Percentiles rank a stretch among this genome's conserved stretches.
phyloP scores from a whole-genome alignment of 305 asterid species.

The Fraxinus albicans region DNA sequence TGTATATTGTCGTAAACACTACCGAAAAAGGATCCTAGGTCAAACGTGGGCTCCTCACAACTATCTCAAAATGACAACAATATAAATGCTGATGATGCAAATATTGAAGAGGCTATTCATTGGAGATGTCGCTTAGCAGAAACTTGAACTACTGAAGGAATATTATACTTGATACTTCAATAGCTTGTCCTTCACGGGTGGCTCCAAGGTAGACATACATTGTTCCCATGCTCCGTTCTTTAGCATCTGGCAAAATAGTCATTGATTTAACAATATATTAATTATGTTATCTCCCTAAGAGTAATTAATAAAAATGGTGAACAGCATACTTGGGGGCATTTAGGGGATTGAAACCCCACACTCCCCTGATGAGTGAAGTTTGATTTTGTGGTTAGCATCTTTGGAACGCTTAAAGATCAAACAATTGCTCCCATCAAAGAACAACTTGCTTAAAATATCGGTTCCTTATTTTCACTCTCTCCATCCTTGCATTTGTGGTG shows the following conservation, averaged over 20 bases:
- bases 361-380: background rate
- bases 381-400: background rate
- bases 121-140: constrained; percentile 31
- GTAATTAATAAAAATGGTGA: background rate
- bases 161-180: constrained; percentile 49
- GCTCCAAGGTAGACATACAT: constrained; percentile 75
- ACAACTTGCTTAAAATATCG: background rate
- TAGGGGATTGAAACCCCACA: background rate
- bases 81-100: constrained; percentile 30
- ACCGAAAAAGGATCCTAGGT: constrained; percentile 14
- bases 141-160: constrained; percentile 9
- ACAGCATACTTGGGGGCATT: background rate
- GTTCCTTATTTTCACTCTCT: background rate
- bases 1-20: constrained; percentile 1
- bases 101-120: constrained; percentile 25
- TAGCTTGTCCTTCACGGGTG: constrained; percentile 65
- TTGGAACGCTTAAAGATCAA: background rate
- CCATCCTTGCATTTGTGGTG: background rate
- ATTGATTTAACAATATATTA: constrained; percentile 7
- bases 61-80: constrained; percentile 26
- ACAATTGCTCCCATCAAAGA: background rate
- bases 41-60: constrained; percentile 25
- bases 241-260: constrained; percentile 62
- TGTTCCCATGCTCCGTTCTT: constrained; percentile 83
- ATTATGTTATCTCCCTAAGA: background rate